Evolutionary conservation across 805 yeast genomes (phyloP), one percentile per base, ranked within the genome.

Genomic region (Yarrowia sp.): DNA sequence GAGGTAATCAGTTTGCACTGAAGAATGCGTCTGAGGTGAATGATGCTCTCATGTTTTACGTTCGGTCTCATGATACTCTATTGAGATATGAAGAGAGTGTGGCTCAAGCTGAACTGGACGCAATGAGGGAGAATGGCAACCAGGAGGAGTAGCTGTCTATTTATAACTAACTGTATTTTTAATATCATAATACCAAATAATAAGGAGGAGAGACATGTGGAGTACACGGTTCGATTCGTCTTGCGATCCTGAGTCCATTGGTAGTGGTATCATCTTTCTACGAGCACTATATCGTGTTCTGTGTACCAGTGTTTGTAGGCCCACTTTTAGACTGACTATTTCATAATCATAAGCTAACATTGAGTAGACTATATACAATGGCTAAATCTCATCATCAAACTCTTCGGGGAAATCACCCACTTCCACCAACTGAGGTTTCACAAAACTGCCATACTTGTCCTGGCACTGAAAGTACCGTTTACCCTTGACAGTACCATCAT

Each of bases 401-500:
- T 82, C 83, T 65, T 81, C 85, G 0, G 87, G 84, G 68, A 80
- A 87, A 66, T 87, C 89, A 1, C 96, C 92, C 5, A 86, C 83
- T 66, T 86, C 87, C 3, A 92, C 86, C 62, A 79, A 81, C 10
- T 74, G 75, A 0, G 97, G 96, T 66, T 83, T 83, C 13, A 92
- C 84, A 74, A 93, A 90, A 6, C 91, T 85, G 5, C 98, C 98
- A 71, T 89, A 86, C 18, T 81, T 81, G 0, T 71, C 71, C 6
- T 71, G 71, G 36, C 91, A 84, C 4, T 77, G 71, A 72, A 93
- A 92, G 68, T 89, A 82, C 39, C 79, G 71, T 0, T 69, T 73
- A 0, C 90, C 92, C 39, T 85, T 83, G 43, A 91, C 77, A 18
- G 84, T 76, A 0, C 98, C 98, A 71, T 90, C 84, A 71, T 92